A percentile compares a stretch with the other conserved stretches of the same genome.
Conservation (phyloP, 2,329 filamentous ascomycete genomes). For the Monosporascus sp. region DNA sequence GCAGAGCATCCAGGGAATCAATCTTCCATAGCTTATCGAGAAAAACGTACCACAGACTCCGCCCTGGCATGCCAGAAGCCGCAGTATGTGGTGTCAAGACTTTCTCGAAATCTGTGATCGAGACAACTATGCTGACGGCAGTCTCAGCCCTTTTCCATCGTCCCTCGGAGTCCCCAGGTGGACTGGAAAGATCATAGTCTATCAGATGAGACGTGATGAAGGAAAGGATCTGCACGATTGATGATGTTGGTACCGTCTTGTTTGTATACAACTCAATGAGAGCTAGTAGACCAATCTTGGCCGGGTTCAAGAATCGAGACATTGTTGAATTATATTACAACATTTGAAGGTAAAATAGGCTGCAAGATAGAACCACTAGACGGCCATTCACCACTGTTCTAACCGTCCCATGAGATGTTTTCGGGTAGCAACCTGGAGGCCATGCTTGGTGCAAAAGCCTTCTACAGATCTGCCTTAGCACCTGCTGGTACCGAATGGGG, state of each 20-base stretch:
- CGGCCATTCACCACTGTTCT: neutral
- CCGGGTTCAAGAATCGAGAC: constrained; percentile 81
- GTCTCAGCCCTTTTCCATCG: constrained; percentile 46
- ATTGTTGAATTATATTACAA: constrained; percentile 36
- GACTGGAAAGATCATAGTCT: constrained; percentile 35
- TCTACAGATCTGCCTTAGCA: no score
- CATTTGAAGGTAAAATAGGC: neutral
- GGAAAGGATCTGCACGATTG: constrained; percentile 70
- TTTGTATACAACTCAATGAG: constrained; percentile 79
- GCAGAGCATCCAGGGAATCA: constrained; percentile 74
- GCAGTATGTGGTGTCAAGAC: constrained; percentile 49
- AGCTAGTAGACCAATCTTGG: constrained; percentile 76
- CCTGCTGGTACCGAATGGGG: no score
- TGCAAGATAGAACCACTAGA: neutral
- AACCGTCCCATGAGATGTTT: neutral
- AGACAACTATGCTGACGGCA: constrained; percentile 47
- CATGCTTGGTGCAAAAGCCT: no score
- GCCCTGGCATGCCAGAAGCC: constrained; percentile 59
- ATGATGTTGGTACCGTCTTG: constrained; percentile 60
- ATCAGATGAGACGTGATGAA: constrained; percentile 72
- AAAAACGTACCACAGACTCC: constrained; percentile 83
- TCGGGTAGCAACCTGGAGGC: neutral
- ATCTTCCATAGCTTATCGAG: constrained; percentile 78
- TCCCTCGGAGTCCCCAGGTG: constrained; percentile 22
- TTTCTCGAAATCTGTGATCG: constrained; percentile 54